Base-by-base conservation (phyloP, 1,284 basidiomycete species). In the Ceratobasidium theobromae region DNA sequence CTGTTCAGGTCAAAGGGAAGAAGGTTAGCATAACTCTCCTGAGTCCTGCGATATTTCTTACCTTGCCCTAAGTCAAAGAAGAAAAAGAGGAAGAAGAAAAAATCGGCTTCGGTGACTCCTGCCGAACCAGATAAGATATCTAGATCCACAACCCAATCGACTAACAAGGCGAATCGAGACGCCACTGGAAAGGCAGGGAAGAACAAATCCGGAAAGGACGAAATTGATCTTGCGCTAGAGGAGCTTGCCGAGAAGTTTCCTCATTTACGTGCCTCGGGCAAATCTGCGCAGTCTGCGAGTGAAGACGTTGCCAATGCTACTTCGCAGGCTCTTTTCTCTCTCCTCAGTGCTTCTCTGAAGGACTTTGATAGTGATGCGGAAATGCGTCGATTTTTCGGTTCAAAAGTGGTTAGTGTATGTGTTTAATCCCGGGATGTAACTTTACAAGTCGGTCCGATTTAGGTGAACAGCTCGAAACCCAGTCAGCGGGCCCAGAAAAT, bases 351-450 rank as follows among this genome's bases (percentile, higher is more conserved):
- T 3, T 92, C 91, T 0, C 78, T 88, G 0, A 80, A 87, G 58
- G 83, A 93, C 71, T 84, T 97, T 16, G 93, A 97, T 69, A 82
- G 87, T 9, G 93, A 95, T 66, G 87, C 87, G 0, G 95, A 98
- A 75, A 84, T 97, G 76, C 86, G 89, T 66, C 88, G 86, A 69
- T 95, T 97, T 81, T 98, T 98, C 72, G 95, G 95, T 1, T 84
- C 91, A 5, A 91, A 88, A 74, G 93, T 96, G 60, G 84, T 96
- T 14, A 79, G 85, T 68, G 81, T 40, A 6, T n/a, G 18, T 21
- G 5, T 9, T 14, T 38, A 8, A 38, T 16, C 35, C 8, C 9
- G 12, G 14, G 33, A 27, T 28, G 38, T 45, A 14, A 41, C 35
- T n/a, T 30, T 62, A 32, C 12, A 9, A 14, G 55, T 49, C 51